Conservation (phyloP, 1,139 yeast species). For the Cylindricascospora bacillispora region DNA sequence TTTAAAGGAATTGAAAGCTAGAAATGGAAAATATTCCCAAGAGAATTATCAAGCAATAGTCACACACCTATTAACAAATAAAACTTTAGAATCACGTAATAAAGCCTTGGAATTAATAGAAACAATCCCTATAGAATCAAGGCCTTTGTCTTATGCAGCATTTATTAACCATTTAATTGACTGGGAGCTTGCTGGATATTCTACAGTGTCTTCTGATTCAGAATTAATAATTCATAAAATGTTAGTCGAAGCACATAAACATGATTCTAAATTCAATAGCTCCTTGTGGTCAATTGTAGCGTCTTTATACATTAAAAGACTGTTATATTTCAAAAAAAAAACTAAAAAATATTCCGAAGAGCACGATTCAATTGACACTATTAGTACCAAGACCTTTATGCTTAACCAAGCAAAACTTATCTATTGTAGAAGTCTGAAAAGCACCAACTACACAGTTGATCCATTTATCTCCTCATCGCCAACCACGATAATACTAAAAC, state of each 20-base stretch:
- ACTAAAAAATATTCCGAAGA: conserved; percentile 1
- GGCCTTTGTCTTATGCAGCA: conserved; percentile 10
- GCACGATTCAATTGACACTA: too few species aligned
- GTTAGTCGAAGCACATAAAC: conserved; percentile 11
- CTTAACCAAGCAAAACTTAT: conserved; percentile 12
- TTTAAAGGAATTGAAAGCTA: conserved; percentile 22
- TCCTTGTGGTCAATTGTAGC: conserved; percentile 16
- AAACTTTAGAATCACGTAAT: conserved; percentile 7
- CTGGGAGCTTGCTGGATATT: conserved; percentile 7
- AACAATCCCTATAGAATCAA: conserved; percentile 8
- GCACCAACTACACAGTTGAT: conserved; percentile 5
- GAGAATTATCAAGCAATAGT: conserved; percentile 14
- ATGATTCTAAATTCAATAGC: conserved; percentile 12
- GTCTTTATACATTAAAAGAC: conserved; percentile 13
- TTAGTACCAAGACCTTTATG: not conserved
- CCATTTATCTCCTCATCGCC: conserved; percentile 16
- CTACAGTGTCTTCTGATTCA: not conserved
- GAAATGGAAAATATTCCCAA: conserved; percentile 10
- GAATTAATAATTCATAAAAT: conserved; percentile 9
- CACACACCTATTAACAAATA: conserved; percentile 9
- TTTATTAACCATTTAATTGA: conserved; percentile 12
- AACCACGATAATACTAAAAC: conserved; percentile 8
- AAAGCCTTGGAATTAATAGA: conserved; percentile 14
- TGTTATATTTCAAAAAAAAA: conserved; percentile 2
- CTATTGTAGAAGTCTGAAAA: conserved; percentile 4